These are phyloP conservation scores for Lanmaoa rubissima DNA, from an alignment of 768 basidiomycete species.

Conservation along the genomic window DNA sequence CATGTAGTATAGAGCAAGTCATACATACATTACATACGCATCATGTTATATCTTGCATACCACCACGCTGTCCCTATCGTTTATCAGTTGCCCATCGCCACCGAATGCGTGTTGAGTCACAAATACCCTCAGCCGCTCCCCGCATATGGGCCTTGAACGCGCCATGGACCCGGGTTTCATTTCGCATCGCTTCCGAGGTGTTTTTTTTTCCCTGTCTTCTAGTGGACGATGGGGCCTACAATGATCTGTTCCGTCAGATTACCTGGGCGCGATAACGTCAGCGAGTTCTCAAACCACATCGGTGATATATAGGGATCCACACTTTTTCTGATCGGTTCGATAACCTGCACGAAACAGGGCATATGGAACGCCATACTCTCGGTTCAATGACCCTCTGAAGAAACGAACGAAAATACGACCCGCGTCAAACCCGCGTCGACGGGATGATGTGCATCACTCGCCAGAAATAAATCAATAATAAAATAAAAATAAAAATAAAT, in stretches of 20 bases:
- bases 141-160: not conserved
- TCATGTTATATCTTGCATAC: slow-evolving; percentile 22
- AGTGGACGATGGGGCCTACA: not conserved
- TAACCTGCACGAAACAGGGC: not conserved
- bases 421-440: not conserved
- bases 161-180: slow-evolving; percentile 6
- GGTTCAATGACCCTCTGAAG: not conserved
- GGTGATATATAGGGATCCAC: slow-evolving; percentile 10
- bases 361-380: not conserved
- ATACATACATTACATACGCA: slow-evolving; percentile 29
- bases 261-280: slow-evolving; percentile 6
- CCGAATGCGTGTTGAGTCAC: not conserved
- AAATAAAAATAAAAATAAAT: not conserved
- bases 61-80: slow-evolving; percentile 8
- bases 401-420: too few species aligned
- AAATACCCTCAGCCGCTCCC: slow-evolving; percentile 4
- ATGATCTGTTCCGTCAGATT: not conserved
- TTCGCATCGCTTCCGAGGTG: slow-evolving; percentile 6
- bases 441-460: not conserved
- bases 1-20: slow-evolving; percentile 33
- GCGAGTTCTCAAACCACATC: not conserved
- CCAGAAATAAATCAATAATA: not conserved
- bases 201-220: not conserved
- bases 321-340: slow-evolving; percentile 14
- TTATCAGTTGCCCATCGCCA: slow-evolving; percentile 6